These are phyloP conservation scores for Podila epigama DNA, from an alignment of 192 early-diverging fungal species.

Conservation along the genomic window DNA sequence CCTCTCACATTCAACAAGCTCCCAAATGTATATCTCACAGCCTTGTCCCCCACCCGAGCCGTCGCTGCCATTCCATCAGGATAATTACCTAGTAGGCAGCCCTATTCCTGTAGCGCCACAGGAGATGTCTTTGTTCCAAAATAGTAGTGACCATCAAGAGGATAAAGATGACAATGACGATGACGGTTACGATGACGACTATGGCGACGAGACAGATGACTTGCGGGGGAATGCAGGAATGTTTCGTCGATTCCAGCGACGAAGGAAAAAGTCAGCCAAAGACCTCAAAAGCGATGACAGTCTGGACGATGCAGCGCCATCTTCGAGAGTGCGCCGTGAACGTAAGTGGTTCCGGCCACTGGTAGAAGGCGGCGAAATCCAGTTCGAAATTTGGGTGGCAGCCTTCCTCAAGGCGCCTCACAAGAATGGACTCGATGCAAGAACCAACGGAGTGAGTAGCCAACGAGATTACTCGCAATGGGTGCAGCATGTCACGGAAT, in stretches of 20 bases:
- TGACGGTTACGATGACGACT: neutral
- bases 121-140: too few relatives aligned
- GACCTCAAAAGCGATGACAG: neutral
- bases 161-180: neutral
- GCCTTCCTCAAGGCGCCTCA: conserved; percentile 3
- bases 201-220: conserved; percentile 3
- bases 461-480: neutral
- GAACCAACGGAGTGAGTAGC: neutral
- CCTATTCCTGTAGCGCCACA: too few relatives aligned
- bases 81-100: too few relatives aligned
- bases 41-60: neutral
- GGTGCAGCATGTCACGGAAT: neutral
- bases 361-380: conserved; percentile 4
- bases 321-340: too few relatives aligned
- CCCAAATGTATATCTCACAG: neutral
- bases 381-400: conserved; percentile 27
- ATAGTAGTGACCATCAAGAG: too few relatives aligned
- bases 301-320: neutral
- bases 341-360: conserved; percentile 7
- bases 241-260: neutral
- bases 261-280: neutral
- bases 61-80: too few relatives aligned
- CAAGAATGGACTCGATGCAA: neutral
- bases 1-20: neutral
- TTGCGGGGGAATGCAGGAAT: neutral